Conservation (phyloP, 2,329 filamentous ascomycete genomes). For the Stemphylium lycopersici region DNA sequence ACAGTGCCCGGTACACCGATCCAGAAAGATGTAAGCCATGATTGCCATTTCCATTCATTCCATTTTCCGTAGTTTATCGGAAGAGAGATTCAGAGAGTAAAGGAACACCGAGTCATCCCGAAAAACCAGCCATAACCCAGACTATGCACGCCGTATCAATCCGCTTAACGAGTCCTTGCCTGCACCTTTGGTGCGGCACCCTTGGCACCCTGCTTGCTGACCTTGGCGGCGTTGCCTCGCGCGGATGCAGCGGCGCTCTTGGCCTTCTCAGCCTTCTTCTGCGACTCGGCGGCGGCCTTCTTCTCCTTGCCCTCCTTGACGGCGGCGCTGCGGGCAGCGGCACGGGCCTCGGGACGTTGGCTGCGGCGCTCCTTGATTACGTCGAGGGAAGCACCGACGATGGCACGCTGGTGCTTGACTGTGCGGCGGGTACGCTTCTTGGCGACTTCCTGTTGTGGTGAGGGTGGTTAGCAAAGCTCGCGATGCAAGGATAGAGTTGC, state of each 20-base stretch:
- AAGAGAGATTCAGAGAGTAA: constrained; percentile 32
- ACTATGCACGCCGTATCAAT: constrained; percentile 28
- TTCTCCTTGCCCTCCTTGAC: constrained; percentile 99
- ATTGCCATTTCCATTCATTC: constrained; percentile 40
- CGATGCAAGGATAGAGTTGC: background rate
- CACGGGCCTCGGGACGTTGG: constrained; percentile 93
- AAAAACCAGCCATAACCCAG: constrained; percentile 36
- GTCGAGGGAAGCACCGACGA: constrained; percentile 98
- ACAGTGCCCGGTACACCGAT: constrained; percentile 32
- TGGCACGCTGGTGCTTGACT: constrained; percentile 98
- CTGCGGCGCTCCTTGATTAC: constrained; percentile 99
- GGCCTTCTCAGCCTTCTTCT: constrained; percentile 99
- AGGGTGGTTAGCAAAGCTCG: constrained; percentile 28
- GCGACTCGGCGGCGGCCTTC: constrained; percentile 83
- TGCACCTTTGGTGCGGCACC: constrained; percentile 84
- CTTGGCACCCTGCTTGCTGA: constrained; percentile 98
- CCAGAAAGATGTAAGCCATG: constrained; percentile 36
- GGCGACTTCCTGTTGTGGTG: constrained; percentile 81
- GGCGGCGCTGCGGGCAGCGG: constrained; percentile 84
- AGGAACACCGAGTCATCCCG: constrained; percentile 39
- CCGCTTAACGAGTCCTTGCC: constrained; percentile 80
- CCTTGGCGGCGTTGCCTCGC: constrained; percentile 79
- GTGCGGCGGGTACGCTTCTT: constrained; percentile 99
- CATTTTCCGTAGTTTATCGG: constrained; percentile 33
- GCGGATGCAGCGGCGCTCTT: constrained; percentile 78